Evolutionary conservation across 306 rosid genomes (phyloP).

Genomic region (Albizia julibrissin): DNA sequence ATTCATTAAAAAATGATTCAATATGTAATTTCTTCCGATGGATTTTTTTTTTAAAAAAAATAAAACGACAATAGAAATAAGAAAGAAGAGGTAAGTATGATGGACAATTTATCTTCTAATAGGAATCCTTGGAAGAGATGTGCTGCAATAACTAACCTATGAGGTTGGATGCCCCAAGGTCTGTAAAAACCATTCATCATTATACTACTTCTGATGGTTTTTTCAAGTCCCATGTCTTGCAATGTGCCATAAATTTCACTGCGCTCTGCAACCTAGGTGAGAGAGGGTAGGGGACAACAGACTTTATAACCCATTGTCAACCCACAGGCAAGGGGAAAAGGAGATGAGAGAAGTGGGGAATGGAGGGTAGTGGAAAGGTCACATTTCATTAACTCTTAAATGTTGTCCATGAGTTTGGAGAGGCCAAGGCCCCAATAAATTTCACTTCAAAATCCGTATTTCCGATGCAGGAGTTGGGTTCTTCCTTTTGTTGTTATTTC

Average conservation of each 20-base stretch:
- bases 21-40: not conserved
- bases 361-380: not conserved
- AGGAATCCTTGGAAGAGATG: not conserved
- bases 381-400: not conserved
- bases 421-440: not conserved
- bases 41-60: not conserved
- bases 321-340: not conserved
- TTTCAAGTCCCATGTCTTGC: not conserved
- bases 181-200: not conserved
- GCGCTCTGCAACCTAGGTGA: not conserved
- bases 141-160: not conserved
- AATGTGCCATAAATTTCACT: not conserved
- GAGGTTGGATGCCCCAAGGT: not conserved
- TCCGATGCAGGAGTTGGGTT: not conserved
- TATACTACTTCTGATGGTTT: not conserved
- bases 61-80: not conserved
- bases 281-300: not conserved
- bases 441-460: not conserved
- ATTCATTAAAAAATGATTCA: slow-evolving; percentile 6
- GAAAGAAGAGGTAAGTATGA: not conserved
- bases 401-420: not conserved
- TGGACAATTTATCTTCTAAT: not conserved
- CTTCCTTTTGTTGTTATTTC: slow-evolving; percentile 1
- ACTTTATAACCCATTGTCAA: not conserved
- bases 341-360: not conserved